A percentile compares a stretch with the other conserved stretches of the same genome.
phyloP scores from a whole-genome alignment of 148 eudicot species.

The Arbutus unedo region DNA sequence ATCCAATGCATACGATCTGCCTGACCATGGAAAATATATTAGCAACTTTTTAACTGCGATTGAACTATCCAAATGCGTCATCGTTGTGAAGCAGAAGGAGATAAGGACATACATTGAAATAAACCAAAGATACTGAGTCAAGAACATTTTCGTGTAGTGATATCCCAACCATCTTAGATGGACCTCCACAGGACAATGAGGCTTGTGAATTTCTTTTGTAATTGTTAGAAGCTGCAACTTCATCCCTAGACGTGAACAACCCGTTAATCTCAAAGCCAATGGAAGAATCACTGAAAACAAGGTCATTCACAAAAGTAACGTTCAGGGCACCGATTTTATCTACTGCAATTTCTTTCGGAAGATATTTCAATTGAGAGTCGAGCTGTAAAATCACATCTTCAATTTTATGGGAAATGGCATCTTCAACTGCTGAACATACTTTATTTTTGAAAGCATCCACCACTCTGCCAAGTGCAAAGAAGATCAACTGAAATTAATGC shows the following conservation, averaged over 20 bases:
- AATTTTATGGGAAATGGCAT: slow-evolving; percentile 61
- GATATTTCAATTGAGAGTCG: slow-evolving; percentile 51
- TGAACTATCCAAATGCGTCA: not conserved
- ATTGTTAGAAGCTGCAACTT: slow-evolving; percentile 21
- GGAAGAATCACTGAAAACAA: slow-evolving; percentile 45
- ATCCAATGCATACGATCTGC: slow-evolving; percentile 75
- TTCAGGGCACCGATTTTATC: slow-evolving; percentile 61
- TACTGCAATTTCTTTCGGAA: slow-evolving; percentile 62
- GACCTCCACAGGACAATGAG: slow-evolving; percentile 30
- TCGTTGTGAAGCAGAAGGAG: slow-evolving; percentile 20
- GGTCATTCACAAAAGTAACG: slow-evolving; percentile 61
- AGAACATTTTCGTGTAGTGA: slow-evolving; percentile 81
- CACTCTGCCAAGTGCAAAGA: slow-evolving; percentile 41
- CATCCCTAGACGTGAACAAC: slow-evolving; percentile 42
- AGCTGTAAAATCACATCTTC: slow-evolving; percentile 46
- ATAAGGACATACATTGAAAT: slow-evolving; percentile 66
- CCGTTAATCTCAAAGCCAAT: slow-evolving; percentile 58
- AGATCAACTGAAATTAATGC: slow-evolving; percentile 19
- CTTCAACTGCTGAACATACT: slow-evolving; percentile 67
- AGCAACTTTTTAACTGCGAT: not conserved
- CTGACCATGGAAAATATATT: slow-evolving; percentile 33
- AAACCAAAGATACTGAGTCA: slow-evolving; percentile 58
- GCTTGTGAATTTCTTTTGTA: slow-evolving; percentile 24
- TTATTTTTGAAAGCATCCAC: slow-evolving; percentile 66
- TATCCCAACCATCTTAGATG: slow-evolving; percentile 63